A percentile compares a stretch with the other conserved stretches of the same genome.
These are phyloP conservation scores for Cynara cardunculus DNA, from an alignment of 129 eudicot genomes.

Conservation along the genomic window DNA sequence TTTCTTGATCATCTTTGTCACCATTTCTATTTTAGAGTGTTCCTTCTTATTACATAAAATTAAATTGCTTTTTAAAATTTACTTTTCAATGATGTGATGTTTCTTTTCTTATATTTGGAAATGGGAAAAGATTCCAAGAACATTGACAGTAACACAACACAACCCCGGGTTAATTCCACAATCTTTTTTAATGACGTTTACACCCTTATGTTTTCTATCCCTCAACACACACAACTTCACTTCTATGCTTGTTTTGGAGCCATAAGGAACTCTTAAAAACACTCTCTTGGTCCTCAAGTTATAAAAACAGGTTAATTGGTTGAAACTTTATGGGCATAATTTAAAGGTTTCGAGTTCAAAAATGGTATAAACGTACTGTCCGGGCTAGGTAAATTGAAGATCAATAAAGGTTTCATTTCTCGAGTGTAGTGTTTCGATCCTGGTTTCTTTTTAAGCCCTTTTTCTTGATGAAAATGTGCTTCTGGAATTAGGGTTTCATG, in stretches of 20 bases:
- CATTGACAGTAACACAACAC: conserved; percentile 30
- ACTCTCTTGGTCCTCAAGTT: not conserved
- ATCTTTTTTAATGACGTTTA: conserved; percentile 17
- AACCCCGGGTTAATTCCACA: conserved; percentile 16
- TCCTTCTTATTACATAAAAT: conserved; percentile 28
- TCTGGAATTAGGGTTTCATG: not conserved
- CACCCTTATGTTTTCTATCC: conserved; percentile 3
- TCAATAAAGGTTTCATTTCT: not conserved
- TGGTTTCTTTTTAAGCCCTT: not conserved
- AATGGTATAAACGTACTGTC: not conserved
- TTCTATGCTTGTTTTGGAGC: conserved; percentile 10
- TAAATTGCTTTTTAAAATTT: conserved; percentile 16
- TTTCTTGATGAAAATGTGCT: not conserved
- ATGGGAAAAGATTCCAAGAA: conserved; percentile 30
- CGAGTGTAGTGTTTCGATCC: not conserved
- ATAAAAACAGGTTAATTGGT: not conserved
- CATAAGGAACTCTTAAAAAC: conserved; percentile 7
- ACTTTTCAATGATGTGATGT: conserved; percentile 33
- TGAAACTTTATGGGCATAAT: not conserved
- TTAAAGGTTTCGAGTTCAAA: not conserved
- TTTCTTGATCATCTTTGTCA: conserved; percentile 36
- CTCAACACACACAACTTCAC: not conserved
- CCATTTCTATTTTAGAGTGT: conserved; percentile 41
- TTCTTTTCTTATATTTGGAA: conserved; percentile 25
- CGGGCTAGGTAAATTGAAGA: not conserved